Percentiles rank a stretch among this genome's conserved stretches.
phyloP scores from a whole-genome alignment of 1,284 basidiomycete species.

The Leccinum pachyderme region DNA sequence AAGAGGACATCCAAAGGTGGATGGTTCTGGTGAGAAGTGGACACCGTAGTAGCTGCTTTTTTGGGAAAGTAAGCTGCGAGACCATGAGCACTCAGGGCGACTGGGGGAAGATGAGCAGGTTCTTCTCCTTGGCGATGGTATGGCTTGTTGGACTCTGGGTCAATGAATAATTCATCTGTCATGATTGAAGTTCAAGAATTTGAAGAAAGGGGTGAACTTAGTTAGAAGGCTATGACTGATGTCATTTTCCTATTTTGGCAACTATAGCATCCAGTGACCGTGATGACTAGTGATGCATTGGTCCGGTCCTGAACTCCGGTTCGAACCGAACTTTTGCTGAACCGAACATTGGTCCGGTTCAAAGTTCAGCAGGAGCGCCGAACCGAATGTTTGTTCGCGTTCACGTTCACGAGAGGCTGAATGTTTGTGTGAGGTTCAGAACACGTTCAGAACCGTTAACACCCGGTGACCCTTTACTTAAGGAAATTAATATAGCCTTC shows the following conservation, averaged over 20 bases:
- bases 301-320: too few species aligned
- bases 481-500: too few species aligned
- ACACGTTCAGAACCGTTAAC: too few species aligned
- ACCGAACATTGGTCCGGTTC: too few species aligned
- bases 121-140: slow-evolving; percentile 17
- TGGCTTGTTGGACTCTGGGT: slow-evolving; percentile 10
- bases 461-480: too few species aligned
- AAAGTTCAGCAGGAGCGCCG: too few species aligned
- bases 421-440: too few species aligned
- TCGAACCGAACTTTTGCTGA: too few species aligned
- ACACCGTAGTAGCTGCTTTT: slow-evolving; percentile 5
- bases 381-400: too few species aligned
- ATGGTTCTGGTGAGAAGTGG: not conserved
- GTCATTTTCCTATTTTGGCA: not conserved
- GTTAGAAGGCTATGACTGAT: not conserved
- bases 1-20: slow-evolving; percentile 35
- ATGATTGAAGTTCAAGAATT: slow-evolving; percentile 1
- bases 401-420: too few species aligned
- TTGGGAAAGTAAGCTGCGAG: slow-evolving; percentile 17
- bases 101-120: slow-evolving; percentile 18
- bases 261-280: too few species aligned
- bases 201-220: not conserved
- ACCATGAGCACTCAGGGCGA: slow-evolving; percentile 16
- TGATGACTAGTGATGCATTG: too few species aligned
- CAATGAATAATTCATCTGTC: slow-evolving; percentile 6